A percentile compares a stretch with the other conserved stretches of the same genome.
phyloP scores from a whole-genome alignment of 225 moss, liverwort and hornwort genomes.

The Marchantia paleacea region DNA sequence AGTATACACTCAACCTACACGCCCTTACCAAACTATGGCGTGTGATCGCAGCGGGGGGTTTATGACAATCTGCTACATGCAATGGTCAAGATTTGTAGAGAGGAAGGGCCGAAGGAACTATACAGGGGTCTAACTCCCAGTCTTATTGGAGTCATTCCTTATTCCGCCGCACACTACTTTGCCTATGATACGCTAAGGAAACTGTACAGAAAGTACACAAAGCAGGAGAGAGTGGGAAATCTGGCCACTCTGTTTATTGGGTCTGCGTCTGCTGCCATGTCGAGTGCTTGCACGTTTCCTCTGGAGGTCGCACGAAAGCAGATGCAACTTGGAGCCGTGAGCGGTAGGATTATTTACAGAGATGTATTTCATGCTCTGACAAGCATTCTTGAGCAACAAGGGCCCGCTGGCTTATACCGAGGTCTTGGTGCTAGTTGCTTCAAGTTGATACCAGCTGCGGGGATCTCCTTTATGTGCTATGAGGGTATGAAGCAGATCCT shows the following conservation, averaged over 20 bases:
- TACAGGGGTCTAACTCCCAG: conserved; percentile 91
- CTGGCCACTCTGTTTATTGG: conserved; percentile 84
- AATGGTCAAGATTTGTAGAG: conserved; percentile 74
- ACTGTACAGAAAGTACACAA: conserved; percentile 63
- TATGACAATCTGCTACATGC: conserved; percentile 83
- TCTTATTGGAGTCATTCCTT: conserved; percentile 86
- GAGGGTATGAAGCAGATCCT: conserved; percentile 85
- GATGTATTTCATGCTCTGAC: conserved; percentile 71
- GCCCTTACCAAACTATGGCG: neutral
- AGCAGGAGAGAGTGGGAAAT: conserved; percentile 85
- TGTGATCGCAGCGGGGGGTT: conserved; percentile 67
- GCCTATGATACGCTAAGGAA: conserved; percentile 83
- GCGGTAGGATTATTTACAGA: conserved; percentile 75
- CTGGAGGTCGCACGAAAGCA: conserved; percentile 96
- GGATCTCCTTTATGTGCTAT: conserved; percentile 99
- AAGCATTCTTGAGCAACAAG: conserved; percentile 83
- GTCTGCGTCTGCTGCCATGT: conserved; percentile 70
- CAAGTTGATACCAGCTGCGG: conserved; percentile 90
- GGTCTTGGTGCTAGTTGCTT: conserved; percentile 92
- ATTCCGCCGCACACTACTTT: conserved; percentile 91
- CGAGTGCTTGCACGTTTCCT: conserved; percentile 91
- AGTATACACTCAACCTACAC: too few species aligned
- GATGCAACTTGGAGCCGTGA: conserved; percentile 92
- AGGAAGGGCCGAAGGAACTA: conserved; percentile 81
- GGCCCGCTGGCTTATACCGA: conserved; percentile 80